phyloP scores from a whole-genome alignment of 352 stramenopile genomes.

The Globisporangium splendens region DNA sequence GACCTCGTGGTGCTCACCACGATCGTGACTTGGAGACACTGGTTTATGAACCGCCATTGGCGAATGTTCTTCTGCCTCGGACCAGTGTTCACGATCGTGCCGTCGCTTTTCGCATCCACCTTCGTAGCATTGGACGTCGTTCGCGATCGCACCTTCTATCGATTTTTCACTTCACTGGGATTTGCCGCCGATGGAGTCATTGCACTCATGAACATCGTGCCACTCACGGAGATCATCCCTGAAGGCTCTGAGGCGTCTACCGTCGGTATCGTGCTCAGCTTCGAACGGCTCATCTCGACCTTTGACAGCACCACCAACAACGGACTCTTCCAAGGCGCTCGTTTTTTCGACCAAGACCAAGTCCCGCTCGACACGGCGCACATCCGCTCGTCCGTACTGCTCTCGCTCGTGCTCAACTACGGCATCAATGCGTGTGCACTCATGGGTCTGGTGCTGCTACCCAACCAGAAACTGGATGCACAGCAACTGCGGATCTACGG shows the following conservation, averaged over 20 bases:
- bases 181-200: slow-evolving; percentile 17
- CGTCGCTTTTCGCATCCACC: slow-evolving; percentile 20
- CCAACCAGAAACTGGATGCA: slow-evolving; percentile 53
- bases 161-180: slow-evolving; percentile 20
- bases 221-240: slow-evolving; percentile 55
- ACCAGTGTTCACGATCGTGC: slow-evolving; percentile 25
- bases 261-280: slow-evolving; percentile 47
- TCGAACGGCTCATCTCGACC: slow-evolving; percentile 46
- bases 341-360: slow-evolving; percentile 25
- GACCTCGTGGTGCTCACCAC: slow-evolving; percentile 21
- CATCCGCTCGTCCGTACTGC: slow-evolving; percentile 27
- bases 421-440: slow-evolving; percentile 36
- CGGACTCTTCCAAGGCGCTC: slow-evolving; percentile 33
- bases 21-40: slow-evolving; percentile 30
- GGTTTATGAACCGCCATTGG: slow-evolving; percentile 43
- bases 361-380: slow-evolving; percentile 24
- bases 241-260: slow-evolving; percentile 46
- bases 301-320: slow-evolving; percentile 36
- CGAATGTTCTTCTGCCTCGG: slow-evolving; percentile 26
- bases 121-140: slow-evolving; percentile 26
- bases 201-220: slow-evolving; percentile 29
- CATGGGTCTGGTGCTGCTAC: slow-evolving; percentile 34
- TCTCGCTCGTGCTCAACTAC: slow-evolving; percentile 35
- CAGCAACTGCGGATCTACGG: slow-evolving; percentile 62
- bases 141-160: slow-evolving; percentile 30